These are phyloP conservation scores for Ramularia collo-cygni DNA, from an alignment of 2,329 filamentous ascomycete genomes.

Conservation along the genomic window DNA sequence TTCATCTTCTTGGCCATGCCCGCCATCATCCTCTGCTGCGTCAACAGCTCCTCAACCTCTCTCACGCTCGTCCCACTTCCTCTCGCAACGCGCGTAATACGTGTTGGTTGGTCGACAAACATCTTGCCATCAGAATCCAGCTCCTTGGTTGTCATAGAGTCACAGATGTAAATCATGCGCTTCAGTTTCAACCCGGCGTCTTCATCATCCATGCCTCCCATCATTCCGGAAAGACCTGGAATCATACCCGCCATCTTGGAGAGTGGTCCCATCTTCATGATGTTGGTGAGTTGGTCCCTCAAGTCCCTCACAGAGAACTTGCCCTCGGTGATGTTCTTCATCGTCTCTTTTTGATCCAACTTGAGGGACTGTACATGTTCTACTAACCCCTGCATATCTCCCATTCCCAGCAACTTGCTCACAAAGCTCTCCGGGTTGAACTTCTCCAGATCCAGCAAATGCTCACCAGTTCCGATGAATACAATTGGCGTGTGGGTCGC, in stretches of 20 bases:
- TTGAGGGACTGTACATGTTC: slow-evolving; percentile 96
- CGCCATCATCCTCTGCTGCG: slow-evolving; percentile 97
- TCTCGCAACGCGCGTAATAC: slow-evolving; percentile 85
- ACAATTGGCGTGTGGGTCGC: slow-evolving; percentile 96
- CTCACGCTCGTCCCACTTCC: slow-evolving; percentile 85
- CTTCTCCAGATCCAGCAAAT: slow-evolving; percentile 88
- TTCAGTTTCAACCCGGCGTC: slow-evolving; percentile 90
- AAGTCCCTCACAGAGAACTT: slow-evolving; percentile 94
- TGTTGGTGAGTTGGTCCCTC: slow-evolving; percentile 90
- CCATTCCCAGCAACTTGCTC: slow-evolving; percentile 91
- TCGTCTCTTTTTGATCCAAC: slow-evolving; percentile 95
- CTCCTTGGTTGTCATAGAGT: slow-evolving; percentile 95
- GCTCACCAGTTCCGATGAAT: slow-evolving; percentile 95
- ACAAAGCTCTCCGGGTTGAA: slow-evolving; percentile 93
- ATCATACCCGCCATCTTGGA: slow-evolving; percentile 99
- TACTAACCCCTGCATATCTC: slow-evolving; percentile 88
- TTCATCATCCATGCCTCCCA: slow-evolving; percentile 94
- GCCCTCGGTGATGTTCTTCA: slow-evolving; percentile 96
- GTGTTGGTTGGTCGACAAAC: slow-evolving; percentile 82
- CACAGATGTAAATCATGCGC: slow-evolving; percentile 98
- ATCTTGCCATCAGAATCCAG: slow-evolving; percentile 92
- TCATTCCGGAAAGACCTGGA: slow-evolving; percentile 85
- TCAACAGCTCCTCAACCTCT: slow-evolving; percentile 94
- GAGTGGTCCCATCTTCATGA: slow-evolving; percentile 99
- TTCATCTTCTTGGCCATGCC: slow-evolving; percentile 99